phyloP scores from a whole-genome alignment of 1,139 yeast genomes.

The Zygoascus hellenicus region DNA sequence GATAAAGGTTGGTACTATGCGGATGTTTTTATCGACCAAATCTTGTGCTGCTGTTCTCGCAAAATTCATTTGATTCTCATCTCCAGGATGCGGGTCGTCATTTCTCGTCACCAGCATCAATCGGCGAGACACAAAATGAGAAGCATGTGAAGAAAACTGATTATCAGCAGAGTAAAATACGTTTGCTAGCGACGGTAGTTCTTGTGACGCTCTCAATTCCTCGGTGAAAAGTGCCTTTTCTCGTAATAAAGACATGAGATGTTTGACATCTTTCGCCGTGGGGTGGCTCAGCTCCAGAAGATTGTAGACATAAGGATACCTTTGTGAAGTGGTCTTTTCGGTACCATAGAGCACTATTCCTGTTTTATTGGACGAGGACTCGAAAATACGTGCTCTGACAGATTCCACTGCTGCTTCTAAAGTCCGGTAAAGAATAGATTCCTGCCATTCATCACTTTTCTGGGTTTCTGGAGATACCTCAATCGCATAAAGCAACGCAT shows the following conservation, averaged over 20 bases:
- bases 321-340: conserved; percentile 18
- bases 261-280: conserved; percentile 25
- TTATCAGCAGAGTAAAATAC: conserved; percentile 28
- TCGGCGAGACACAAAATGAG: conserved; percentile 25
- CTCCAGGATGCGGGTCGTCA: conserved; percentile 43
- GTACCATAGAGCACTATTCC: conserved; percentile 35
- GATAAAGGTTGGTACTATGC: conserved; percentile 62
- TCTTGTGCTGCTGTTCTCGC: conserved; percentile 60
- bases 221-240: conserved; percentile 15
- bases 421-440: conserved; percentile 22
- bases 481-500: conserved; percentile 34
- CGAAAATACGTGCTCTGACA: conserved; percentile 28
- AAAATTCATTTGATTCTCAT: conserved; percentile 35
- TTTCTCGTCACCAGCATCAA: conserved; percentile 57
- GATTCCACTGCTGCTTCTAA: conserved; percentile 30
- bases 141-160: conserved; percentile 20
- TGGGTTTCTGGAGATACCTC: conserved; percentile 34
- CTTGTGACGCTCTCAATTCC: conserved; percentile 1
- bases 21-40: conserved; percentile 34
- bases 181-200: conserved; percentile 20
- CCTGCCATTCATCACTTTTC: conserved; percentile 14
- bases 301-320: conserved; percentile 19
- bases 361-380: conserved; percentile 28
- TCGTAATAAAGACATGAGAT: conserved; percentile 24
- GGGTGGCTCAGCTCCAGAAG: conserved; percentile 32